These are phyloP conservation scores for Flaveria trinervia DNA, from an alignment of 129 eudicot genomes.

Conservation along the genomic window DNA sequence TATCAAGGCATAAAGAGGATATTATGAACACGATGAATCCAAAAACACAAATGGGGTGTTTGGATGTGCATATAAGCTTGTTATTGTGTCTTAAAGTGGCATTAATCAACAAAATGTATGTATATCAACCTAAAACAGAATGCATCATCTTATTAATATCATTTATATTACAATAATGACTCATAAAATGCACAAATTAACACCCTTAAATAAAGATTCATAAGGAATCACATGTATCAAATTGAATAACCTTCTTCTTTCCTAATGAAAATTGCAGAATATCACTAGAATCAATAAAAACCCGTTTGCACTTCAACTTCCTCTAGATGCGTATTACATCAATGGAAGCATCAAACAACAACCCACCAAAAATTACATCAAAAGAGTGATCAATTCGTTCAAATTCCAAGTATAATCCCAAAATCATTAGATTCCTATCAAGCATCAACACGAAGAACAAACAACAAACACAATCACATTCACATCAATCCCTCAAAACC, in stretches of 20 bases:
- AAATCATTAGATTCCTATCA: neutral
- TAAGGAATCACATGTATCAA: neutral
- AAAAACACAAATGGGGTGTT: neutral
- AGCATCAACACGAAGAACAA: neutral
- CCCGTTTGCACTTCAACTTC: neutral
- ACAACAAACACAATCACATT: neutral
- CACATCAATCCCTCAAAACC: neutral
- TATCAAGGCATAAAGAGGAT: neutral
- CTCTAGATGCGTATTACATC: neutral
- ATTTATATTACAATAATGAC: conserved; percentile 4
- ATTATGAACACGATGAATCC: neutral
- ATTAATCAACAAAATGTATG: neutral
- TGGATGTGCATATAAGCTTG: neutral
- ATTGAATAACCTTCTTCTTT: neutral
- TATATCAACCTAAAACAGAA: neutral
- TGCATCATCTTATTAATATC: neutral
- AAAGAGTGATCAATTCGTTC: neutral
- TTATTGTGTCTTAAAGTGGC: no score
- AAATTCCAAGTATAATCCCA: neutral
- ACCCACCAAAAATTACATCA: conserved; percentile 7
- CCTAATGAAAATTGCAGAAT: neutral
- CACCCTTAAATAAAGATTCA: neutral
- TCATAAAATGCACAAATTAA: neutral
- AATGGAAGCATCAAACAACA: neutral
- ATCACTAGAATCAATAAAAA: neutral